phyloP scores from a whole-genome alignment of 2,329 filamentous ascomycete species.

The Dactylellina sp. region DNA sequence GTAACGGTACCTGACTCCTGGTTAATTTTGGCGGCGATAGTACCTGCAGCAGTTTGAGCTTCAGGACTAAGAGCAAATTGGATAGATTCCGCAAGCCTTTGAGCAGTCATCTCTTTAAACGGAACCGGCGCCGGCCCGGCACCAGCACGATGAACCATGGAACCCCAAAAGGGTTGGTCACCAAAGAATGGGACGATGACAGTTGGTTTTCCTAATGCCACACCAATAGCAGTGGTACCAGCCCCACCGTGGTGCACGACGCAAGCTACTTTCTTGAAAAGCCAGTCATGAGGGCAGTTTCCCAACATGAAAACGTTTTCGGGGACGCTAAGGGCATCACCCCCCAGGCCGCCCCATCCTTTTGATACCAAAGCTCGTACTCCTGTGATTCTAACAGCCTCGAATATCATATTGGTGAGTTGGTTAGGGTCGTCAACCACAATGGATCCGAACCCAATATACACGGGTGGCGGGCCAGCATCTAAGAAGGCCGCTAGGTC shows the following conservation, averaged over 20 bases:
- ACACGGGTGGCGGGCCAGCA: constrained; percentile 77
- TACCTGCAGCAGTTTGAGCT: constrained; percentile 70
- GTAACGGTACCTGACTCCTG: constrained; percentile 74
- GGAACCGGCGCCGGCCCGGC: constrained; percentile 78
- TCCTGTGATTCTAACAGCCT: constrained; percentile 74
- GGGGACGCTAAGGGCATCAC: constrained; percentile 76
- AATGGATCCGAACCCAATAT: constrained; percentile 86
- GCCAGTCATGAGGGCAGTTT: constrained; percentile 88
- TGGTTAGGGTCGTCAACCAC: constrained; percentile 80
- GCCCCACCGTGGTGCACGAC: constrained; percentile 91
- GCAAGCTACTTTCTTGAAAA: constrained; percentile 82
- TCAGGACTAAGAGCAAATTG: constrained; percentile 71
- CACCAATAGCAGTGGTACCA: constrained; percentile 88
- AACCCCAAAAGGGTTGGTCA: constrained; percentile 85
- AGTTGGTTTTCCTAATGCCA: constrained; percentile 81
- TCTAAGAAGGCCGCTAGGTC: constrained; percentile 76
- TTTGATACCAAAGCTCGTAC: constrained; percentile 85
- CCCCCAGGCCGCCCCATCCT: constrained; percentile 87
- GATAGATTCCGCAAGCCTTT: constrained; percentile 75
- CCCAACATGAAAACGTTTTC: constrained; percentile 84
- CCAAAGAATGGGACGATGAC: constrained; percentile 89
- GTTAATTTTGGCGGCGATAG: constrained; percentile 74
- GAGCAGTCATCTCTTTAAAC: constrained; percentile 74
- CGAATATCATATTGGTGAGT: constrained; percentile 78
- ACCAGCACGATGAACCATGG: constrained; percentile 78